These are phyloP conservation scores for Plantago elongata DNA, from an alignment of 257 asterid genomes.

Conservation along the genomic window DNA sequence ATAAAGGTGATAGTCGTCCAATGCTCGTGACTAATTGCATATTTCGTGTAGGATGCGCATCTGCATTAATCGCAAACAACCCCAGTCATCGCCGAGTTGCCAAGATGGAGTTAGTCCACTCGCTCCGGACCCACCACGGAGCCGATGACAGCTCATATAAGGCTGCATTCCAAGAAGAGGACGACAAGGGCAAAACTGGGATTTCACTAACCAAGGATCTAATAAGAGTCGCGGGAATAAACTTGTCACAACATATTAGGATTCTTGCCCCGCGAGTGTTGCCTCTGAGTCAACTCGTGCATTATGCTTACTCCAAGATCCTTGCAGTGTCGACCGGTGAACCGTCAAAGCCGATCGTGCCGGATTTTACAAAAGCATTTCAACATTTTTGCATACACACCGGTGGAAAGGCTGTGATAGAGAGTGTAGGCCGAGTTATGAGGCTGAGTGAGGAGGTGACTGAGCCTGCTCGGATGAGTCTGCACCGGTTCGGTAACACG, in stretches of 20 bases:
- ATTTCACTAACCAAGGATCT: slow-evolving; percentile 52
- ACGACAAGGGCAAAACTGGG: slow-evolving; percentile 46
- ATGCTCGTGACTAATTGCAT: slow-evolving; percentile 69
- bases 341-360: slow-evolving; percentile 26
- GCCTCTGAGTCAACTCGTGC: slow-evolving; percentile 45
- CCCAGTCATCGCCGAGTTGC: slow-evolving; percentile 30
- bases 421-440: slow-evolving; percentile 42
- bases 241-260: slow-evolving; percentile 39
- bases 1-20: slow-evolving; percentile 50
- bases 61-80: slow-evolving; percentile 45
- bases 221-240: slow-evolving; percentile 43
- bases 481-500: slow-evolving; percentile 67
- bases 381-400: slow-evolving; percentile 62
- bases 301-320: slow-evolving; percentile 28
- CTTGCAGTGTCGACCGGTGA: slow-evolving; percentile 8
- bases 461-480: slow-evolving; percentile 62
- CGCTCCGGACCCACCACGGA: slow-evolving; percentile 64
- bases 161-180: slow-evolving; percentile 66
- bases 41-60: slow-evolving; percentile 64
- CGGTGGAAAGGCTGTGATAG: slow-evolving; percentile 64
- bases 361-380: slow-evolving; percentile 55
- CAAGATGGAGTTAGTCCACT: slow-evolving; percentile 47
- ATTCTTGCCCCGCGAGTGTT: slow-evolving; percentile 48
- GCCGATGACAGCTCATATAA: slow-evolving; percentile 45
- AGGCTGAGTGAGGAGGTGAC: slow-evolving; percentile 30